Evolutionary conservation across 441 rosid genomes (phyloP).

Genomic region (Francoa sonchifolia): DNA sequence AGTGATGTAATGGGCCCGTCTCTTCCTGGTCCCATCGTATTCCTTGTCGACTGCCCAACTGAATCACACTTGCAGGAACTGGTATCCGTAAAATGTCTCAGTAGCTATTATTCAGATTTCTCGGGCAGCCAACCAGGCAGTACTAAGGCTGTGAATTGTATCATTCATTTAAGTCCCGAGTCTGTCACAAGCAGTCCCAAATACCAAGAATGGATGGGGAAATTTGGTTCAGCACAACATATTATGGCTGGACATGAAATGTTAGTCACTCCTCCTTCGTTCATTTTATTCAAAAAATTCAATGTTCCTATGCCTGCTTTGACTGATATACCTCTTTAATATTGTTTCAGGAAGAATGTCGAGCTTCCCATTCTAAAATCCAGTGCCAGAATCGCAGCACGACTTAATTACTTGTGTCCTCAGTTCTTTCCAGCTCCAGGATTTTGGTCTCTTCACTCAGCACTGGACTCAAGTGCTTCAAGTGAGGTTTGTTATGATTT

Average conservation of each 20-base stretch:
- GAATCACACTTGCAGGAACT: constrained; percentile 45
- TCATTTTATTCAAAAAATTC: neutral
- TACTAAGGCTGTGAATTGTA: constrained; percentile 47
- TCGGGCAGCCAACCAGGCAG: constrained; percentile 14
- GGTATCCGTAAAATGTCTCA: constrained; percentile 33
- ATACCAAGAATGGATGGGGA: constrained; percentile 76
- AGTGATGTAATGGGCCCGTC: constrained; percentile 93
- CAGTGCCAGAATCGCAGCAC: constrained; percentile 75
- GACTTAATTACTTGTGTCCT: constrained; percentile 82
- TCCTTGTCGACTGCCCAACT: constrained; percentile 89
- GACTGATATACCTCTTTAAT: constrained; percentile 11
- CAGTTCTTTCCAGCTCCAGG: constrained; percentile 93
- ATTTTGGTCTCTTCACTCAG: constrained; percentile 38
- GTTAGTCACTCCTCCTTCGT: constrained; percentile 30
- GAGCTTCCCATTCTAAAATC: constrained; percentile 70
- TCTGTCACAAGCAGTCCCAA: constrained; percentile 36
- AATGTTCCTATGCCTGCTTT: constrained; percentile 5
- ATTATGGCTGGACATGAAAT: constrained; percentile 79
- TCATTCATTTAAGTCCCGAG: constrained; percentile 76
- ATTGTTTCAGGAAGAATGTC: constrained; percentile 50
- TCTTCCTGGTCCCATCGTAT: constrained; percentile 73
- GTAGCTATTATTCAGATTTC: constrained; percentile 33
- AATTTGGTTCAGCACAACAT: constrained; percentile 57
- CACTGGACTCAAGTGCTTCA: constrained; percentile 14
- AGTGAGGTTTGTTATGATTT: constrained; percentile 37